A percentile compares a stretch with the other conserved stretches of the same genome.
phyloP scores from a whole-genome alignment of 768 basidiomycete genomes.

The Panus rudis region DNA sequence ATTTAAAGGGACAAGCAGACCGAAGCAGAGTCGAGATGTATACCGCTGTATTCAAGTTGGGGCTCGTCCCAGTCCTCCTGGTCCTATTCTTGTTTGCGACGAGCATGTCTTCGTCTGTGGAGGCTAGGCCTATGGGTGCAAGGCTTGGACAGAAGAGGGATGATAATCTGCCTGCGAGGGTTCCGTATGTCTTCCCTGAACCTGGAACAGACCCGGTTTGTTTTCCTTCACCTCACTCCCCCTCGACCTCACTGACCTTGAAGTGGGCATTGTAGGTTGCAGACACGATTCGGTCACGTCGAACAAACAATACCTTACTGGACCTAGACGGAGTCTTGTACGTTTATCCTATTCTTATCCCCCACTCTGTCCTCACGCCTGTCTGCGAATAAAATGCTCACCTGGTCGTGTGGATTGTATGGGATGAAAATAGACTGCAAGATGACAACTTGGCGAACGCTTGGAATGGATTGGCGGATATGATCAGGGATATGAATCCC shows the following conservation, averaged over 20 bases:
- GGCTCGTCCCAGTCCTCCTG: no score
- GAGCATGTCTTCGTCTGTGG: no score
- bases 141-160: no score
- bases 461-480: slow-evolving; percentile 29
- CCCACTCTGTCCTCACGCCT: neutral
- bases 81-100: no score
- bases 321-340: slow-evolving; percentile 34
- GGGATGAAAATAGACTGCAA: slow-evolving; percentile 7
- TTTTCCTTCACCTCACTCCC: neutral
- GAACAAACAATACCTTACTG: slow-evolving; percentile 28
- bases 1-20: no score
- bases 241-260: neutral
- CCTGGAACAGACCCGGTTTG: slow-evolving; percentile 21
- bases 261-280: slow-evolving; percentile 24
- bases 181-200: slow-evolving; percentile 35
- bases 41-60: no score
- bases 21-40: no score
- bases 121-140: no score
- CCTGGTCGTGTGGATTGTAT: no score
- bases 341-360: slow-evolving; percentile 26
- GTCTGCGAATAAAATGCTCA: neutral
- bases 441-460: slow-evolving; percentile 13
- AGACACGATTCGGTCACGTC: slow-evolving; percentile 29
- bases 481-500: slow-evolving; percentile 20
- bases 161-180: slow-evolving; percentile 26